Percentiles rank a stretch among this genome's conserved stretches.
phyloP scores from a whole-genome alignment of 148 eudicot genomes.

The Rhododendron vialii region DNA sequence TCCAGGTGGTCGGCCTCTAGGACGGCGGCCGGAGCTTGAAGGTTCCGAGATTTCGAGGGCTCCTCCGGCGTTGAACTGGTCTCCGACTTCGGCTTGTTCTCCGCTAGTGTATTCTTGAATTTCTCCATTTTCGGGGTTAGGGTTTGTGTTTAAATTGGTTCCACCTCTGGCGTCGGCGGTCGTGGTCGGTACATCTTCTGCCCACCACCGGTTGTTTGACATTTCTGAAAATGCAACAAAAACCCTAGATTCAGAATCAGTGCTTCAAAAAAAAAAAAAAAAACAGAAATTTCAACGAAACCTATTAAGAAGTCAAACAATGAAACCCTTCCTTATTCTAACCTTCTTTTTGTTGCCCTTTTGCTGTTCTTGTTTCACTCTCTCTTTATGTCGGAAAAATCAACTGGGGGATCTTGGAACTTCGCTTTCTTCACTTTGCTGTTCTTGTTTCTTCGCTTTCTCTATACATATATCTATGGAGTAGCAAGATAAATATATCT shows the following conservation, averaged over 20 bases:
- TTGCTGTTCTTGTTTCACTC: neutral
- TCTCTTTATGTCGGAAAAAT: neutral
- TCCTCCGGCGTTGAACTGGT: slow-evolving; percentile 24
- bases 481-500: too few relatives aligned
- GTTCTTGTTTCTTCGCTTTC: too few relatives aligned
- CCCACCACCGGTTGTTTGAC: slow-evolving; percentile 82
- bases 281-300: neutral
- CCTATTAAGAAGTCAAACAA: neutral
- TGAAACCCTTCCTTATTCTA: neutral
- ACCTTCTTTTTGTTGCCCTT: neutral
- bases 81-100: slow-evolving; percentile 23
- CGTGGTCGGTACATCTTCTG: slow-evolving; percentile 48
- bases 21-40: slow-evolving; percentile 21
- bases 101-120: slow-evolving; percentile 12
- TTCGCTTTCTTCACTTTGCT: neutral
- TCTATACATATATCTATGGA: too few relatives aligned
- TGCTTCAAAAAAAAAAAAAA: neutral
- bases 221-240: slow-evolving; percentile 11
- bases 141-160: neutral
- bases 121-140: slow-evolving; percentile 14
- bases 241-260: neutral
- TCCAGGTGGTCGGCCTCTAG: slow-evolving; percentile 72
- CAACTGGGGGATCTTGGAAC: neutral
- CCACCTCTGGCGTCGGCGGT: slow-evolving; percentile 4
- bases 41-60: slow-evolving; percentile 10